Evolutionary conservation across 2,329 filamentous ascomycete genomes (phyloP), one percentile per base, ranked within the genome.

Genomic region (Gaeumannomyces tritici): DNA sequence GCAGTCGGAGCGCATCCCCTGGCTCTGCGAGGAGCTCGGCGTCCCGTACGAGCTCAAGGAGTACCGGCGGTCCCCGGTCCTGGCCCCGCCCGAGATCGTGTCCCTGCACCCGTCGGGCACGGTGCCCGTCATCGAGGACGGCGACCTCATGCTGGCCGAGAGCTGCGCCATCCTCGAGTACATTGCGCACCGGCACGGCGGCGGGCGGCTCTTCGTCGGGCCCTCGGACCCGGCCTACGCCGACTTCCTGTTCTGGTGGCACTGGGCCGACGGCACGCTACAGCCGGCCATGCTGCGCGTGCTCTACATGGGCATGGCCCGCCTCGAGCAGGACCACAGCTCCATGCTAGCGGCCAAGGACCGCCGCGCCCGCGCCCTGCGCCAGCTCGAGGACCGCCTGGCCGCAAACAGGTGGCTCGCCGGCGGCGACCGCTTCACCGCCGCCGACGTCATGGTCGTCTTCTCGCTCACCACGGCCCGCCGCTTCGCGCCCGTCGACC

Each of bases 171-270:
- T 81, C 64, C 74, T 81, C 57, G 84, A 89, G 62, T 89, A 89
- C 73, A 82, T 89, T 67, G 74, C 80, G 64, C 72, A 78, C 67
- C 80, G 79, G 57, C 76, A 87, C 66, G 83, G 75, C 33, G 67
- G 71, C 7, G 83, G 83, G 7, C 73, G 71, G 15, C 73, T 89
- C 0, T 73, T 78, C 12, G 66, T 85, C 0, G 59, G 67, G 0
- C 79, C 81, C 0, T 66, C 70, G 0, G 72, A 83, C 60, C 71
- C 76, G 21, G 75, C 77, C 57, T 89, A 86, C 65, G 74, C 83
- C 2, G 79, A 85, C 60, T 89, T 85, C 65, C 68, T 89, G 1
- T 88, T 84, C 74, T 89, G 84, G 84, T 82, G 84, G 68, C 83
- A 88, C 69, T 87, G 79, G 70, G 74, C 76, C 11, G 80, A 83